These are phyloP conservation scores for Porodaedalea pini DNA, from an alignment of 1,284 basidiomycete genomes.

Conservation along the genomic window DNA sequence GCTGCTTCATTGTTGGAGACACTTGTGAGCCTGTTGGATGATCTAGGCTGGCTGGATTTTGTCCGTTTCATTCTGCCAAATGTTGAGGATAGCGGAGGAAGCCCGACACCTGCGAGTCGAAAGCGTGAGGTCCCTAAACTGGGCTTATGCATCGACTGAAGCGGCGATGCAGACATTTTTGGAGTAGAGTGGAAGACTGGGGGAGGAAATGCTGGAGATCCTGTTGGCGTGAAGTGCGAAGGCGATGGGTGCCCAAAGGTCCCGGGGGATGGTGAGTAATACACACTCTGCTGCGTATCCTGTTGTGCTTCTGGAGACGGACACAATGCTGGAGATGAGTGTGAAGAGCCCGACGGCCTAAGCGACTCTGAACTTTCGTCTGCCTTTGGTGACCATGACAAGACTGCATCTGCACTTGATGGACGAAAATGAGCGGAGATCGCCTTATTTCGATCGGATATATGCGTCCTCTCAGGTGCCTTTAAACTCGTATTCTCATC, in stretches of 20 bases:
- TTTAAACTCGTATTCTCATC: conserved; percentile 1
- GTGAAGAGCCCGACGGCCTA: background rate
- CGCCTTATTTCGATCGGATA: background rate
- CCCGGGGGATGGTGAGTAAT: conserved; percentile 11
- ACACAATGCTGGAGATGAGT: background rate
- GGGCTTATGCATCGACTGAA: background rate
- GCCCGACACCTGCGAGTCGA: background rate
- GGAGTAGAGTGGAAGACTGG: conserved; percentile 19
- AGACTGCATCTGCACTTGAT: conserved; percentile 4
- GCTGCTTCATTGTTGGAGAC: background rate
- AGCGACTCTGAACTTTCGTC: conserved; percentile 1
- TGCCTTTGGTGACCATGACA: conserved; percentile 17
- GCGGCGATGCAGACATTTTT: background rate
- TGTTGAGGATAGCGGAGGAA: conserved; percentile 4
- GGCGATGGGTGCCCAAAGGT: conserved; percentile 19
- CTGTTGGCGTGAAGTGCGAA: background rate
- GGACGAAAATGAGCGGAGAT: background rate
- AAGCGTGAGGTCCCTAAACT: background rate
- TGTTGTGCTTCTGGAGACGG: conserved; percentile 1
- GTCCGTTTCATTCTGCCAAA: conserved; percentile 3
- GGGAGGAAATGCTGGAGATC: background rate
- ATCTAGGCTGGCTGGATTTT: background rate
- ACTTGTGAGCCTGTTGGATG: conserved; percentile 3
- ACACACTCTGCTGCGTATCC: conserved; percentile 1
- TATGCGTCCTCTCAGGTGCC: background rate